Base-by-base conservation (phyloP, 176 grass and related monocot species). In the Phyllostachys edulis region DNA sequence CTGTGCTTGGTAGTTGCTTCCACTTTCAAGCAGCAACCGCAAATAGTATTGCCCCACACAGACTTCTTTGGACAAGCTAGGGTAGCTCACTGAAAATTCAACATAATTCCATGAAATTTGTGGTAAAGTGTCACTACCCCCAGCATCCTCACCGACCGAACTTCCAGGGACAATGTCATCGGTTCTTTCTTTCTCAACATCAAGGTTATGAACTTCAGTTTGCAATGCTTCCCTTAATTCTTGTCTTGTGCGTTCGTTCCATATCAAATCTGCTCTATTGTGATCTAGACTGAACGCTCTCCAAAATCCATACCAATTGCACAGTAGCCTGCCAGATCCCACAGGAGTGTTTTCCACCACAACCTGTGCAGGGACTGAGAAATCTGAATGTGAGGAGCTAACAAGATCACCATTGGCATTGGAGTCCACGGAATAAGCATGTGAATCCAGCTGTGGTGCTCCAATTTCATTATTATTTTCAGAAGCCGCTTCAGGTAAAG, bases 301-400 rank as follows among this genome's bases (percentile, higher is more conserved):
- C 96, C 93, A 99, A 87, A 99, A 99, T 80, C 90, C 96, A 75
- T 94, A 82, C 96, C 96, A 99, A 82, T 99, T 99, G 82, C 96
- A 99, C 54, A 99, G 80, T 42, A 99, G 80, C 80, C 91, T 89
- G 74, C 96, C 96, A 92, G 96, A 99, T 85, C 96, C 96, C 64
- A 99, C 96, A 80, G 96, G 96, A 67, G 96, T 99, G 71, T 96
- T 98, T 87, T 98, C 96, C 55, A 96, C 83, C 76, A 98, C 93
- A 80, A 98, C 88, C 82, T 98, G 96, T 75, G 96, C 96, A 64
- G 96, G 96, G 69, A 89, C 91, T 81, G 96, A 90, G 45, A 92
- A 85, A 82, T 98, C 91, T 75, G 89, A 87, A 80, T 91, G 89
- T 44, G 87, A 49, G 44, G 92, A 94, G 78, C 78, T 79, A 64